Conservation (phyloP, 345 rosid species). For the Physaria fendleri region DNA sequence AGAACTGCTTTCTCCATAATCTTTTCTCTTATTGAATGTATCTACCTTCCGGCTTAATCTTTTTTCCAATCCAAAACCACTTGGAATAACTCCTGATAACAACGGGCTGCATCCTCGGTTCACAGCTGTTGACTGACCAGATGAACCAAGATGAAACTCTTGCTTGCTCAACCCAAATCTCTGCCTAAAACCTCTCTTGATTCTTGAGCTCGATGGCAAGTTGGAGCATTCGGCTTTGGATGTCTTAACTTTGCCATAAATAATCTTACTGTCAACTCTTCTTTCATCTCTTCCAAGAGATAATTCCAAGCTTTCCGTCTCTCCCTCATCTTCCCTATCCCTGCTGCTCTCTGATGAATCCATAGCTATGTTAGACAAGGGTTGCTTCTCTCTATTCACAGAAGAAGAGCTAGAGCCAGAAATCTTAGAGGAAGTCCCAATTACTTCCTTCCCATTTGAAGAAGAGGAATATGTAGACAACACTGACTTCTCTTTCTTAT, state of each 20-base stretch:
- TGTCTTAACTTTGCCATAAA: constrained; percentile 21
- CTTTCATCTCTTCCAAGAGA: constrained; percentile 41
- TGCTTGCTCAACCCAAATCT: constrained; percentile 41
- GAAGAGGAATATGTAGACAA: constrained; percentile 42
- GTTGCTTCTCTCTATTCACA: constrained; percentile 32
- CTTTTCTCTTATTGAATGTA: constrained; percentile 38
- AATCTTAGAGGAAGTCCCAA: constrained; percentile 64
- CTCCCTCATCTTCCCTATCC: constrained; percentile 47
- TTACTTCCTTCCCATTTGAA: constrained; percentile 56
- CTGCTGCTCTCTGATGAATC: constrained; percentile 68
- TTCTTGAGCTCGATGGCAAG: constrained; percentile 40
- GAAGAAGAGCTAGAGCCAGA: constrained; percentile 33
- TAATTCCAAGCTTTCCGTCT: constrained; percentile 31
- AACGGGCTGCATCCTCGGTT: constrained; percentile 45
- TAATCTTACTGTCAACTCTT: constrained; percentile 31
- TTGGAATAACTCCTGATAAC: constrained; percentile 40
- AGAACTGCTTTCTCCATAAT: constrained; percentile 67
- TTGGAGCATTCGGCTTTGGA: constrained; percentile 47
- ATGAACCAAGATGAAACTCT: constrained; percentile 39
- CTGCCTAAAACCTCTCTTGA: constrained; percentile 37
- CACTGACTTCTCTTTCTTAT: constrained; percentile 47
- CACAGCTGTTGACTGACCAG: constrained; percentile 33
- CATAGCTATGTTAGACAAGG: constrained; percentile 35
- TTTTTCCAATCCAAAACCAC: constrained; percentile 48
- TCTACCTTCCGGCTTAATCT: constrained; percentile 38